Percentiles rank a stretch among this genome's conserved stretches.
These are phyloP conservation scores for Phellinidium pouzarii DNA, from an alignment of 1,284 basidiomycete species.

Conservation along the genomic window DNA sequence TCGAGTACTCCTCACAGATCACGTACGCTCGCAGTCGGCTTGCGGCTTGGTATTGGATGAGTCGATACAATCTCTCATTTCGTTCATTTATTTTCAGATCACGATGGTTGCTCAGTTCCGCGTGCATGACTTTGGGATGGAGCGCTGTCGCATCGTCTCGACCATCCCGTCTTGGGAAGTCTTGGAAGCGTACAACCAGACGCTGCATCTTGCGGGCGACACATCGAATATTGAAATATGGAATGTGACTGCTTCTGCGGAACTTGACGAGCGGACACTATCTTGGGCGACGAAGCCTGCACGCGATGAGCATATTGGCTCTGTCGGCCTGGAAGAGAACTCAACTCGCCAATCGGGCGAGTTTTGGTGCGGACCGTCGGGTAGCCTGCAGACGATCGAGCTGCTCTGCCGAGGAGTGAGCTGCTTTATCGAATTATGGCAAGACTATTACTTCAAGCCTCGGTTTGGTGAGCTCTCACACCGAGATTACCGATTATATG, in stretches of 20 bases:
- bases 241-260: slow-evolving; percentile 11
- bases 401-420: slow-evolving; percentile 9
- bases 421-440: slow-evolving; percentile 17
- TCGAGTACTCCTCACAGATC: slow-evolving; percentile 15
- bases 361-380: slow-evolving; percentile 18
- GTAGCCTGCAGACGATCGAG: slow-evolving; percentile 16
- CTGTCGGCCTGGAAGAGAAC: slow-evolving; percentile 7
- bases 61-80: too few species aligned
- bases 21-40: slow-evolving; percentile 4
- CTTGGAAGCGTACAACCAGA: slow-evolving; percentile 10
- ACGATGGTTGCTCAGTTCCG: slow-evolving; percentile 19
- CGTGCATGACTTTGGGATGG: slow-evolving; percentile 19
- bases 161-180: slow-evolving; percentile 13
- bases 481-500: background rate
- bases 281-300: slow-evolving; percentile 15
- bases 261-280: slow-evolving; percentile 13
- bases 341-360: slow-evolving; percentile 14
- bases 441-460: slow-evolving; percentile 16
- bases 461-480: slow-evolving; percentile 12
- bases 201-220: slow-evolving; percentile 15
- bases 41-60: background rate
- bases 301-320: slow-evolving; percentile 5
- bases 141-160: slow-evolving; percentile 16
- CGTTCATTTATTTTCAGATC: slow-evolving; percentile 9
- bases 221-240: slow-evolving; percentile 12